Conservation (phyloP, 805 yeast species). For the Saccharomycopsis vini region DNA sequence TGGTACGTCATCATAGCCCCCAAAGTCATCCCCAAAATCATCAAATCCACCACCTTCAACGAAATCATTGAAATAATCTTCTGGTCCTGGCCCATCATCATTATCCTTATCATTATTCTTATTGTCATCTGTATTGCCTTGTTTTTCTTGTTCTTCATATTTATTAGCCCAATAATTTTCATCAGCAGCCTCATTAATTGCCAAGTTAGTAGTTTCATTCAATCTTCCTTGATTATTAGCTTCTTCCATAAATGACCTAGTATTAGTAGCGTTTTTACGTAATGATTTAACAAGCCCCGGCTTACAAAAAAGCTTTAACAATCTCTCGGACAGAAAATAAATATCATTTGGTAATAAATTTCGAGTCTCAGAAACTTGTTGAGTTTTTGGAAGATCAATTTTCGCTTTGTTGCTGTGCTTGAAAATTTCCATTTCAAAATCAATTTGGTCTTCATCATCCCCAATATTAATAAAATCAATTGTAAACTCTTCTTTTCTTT, state of each 20-base stretch:
- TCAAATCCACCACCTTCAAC: conserved; percentile 28
- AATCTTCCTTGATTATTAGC: conserved; percentile 16
- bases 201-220: conserved; percentile 13
- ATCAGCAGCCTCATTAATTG: conserved; percentile 38
- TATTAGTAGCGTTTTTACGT: background rate
- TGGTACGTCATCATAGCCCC: conserved; percentile 24
- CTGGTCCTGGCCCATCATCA: conserved; percentile 20
- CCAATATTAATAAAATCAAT: conserved; percentile 35
- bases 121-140: conserved; percentile 24
- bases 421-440: conserved; percentile 34
- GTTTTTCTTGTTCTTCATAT: conserved; percentile 36
- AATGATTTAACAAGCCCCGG: conserved; percentile 34
- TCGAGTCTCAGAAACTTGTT: conserved; percentile 32
- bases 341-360: conserved; percentile 64
- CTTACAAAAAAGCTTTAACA: conserved; percentile 60
- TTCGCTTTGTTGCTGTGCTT: conserved; percentile 30
- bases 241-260: background rate
- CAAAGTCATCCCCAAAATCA: background rate
- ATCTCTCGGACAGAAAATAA: conserved; percentile 58
- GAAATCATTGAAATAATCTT: conserved; percentile 26
- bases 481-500: conserved; percentile 29
- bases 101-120: conserved; percentile 21
- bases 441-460: conserved; percentile 26
- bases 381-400: conserved; percentile 35
- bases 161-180: conserved; percentile 67